phyloP scores from a whole-genome alignment of 192 early-diverging fungal genomes.

The Chytriomyces sp. region DNA sequence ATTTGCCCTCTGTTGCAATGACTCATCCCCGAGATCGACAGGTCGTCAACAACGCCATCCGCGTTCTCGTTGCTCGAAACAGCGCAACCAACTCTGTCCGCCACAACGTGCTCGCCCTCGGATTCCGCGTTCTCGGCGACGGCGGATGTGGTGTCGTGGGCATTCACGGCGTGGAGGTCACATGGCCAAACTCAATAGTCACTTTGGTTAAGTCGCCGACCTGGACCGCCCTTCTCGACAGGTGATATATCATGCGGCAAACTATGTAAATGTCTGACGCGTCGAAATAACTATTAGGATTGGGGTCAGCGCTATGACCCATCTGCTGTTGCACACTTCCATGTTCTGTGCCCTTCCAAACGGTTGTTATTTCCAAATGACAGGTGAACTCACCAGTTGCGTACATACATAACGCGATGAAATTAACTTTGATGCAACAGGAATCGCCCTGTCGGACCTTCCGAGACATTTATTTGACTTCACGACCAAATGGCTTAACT shows the following conservation, averaged over 20 bases:
- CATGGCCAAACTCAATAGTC: slow-evolving; percentile 46
- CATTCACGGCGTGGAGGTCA: slow-evolving; percentile 45
- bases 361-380: slow-evolving; percentile 43
- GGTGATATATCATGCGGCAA: slow-evolving; percentile 12
- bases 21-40: slow-evolving; percentile 11
- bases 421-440: no score
- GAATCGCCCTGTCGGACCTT: neutral
- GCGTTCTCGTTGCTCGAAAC: slow-evolving; percentile 11
- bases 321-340: slow-evolving; percentile 39
- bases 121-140: slow-evolving; percentile 22
- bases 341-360: slow-evolving; percentile 35
- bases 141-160: slow-evolving; percentile 12
- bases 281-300: slow-evolving; percentile 37
- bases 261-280: no score
- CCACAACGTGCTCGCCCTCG: slow-evolving; percentile 35
- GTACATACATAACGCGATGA: no score
- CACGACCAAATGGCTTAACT: neutral
- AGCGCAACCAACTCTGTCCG: no score
- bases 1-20: neutral
- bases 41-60: slow-evolving; percentile 39
- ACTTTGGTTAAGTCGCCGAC: slow-evolving; percentile 34
- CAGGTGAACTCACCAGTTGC: no score
- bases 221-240: slow-evolving; percentile 40
- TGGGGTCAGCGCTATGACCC: slow-evolving; percentile 43
- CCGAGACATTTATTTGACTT: neutral